Base-by-base conservation (phyloP, 2,329 filamentous ascomycete genomes). In the Ophiocordyceps unilateralis region DNA sequence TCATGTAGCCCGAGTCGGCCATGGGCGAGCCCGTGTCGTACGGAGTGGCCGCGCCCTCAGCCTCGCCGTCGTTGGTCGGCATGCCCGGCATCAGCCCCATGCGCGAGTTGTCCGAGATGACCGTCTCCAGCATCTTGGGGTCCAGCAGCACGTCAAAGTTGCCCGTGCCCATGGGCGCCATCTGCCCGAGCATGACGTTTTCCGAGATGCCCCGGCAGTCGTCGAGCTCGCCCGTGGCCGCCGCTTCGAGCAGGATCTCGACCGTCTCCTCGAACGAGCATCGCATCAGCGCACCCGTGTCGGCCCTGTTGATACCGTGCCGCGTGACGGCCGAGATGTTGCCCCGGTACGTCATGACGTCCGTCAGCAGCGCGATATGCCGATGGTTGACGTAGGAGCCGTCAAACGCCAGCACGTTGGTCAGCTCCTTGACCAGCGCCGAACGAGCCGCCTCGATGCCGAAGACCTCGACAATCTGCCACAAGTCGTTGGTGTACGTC, bases 261-360 rank as follows among this genome's bases (percentile, higher is more conserved):
- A 98, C 91, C 1, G 91, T 98, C 63, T 98, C 93, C 65, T 98
- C 91, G 65, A 98, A 98, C 2, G 91, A 98, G 71, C 93, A 98
- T 61, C 91, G 83, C 91, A 98, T 98, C 54, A 98, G 72, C 10
- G 91, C 93, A 69, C 91, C 91, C 48, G 93, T 98, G 58, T 98
- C 91, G 22, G 89, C 86, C 54, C 91, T 80, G 68, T 98, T 98
- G 68, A 98, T 98, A 66, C 91, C 91, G 59, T 98, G 91, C 64
- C 91, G 84, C 44, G 91, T 98, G 49, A 98, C 89, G 14, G 91
- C 89, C 62, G 94, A 94, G 55, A 98, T 80, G 54, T 83, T 81
- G 51, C 91, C 91, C 55, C 91, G 78, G 55, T 93, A 87, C 23
- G 88, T 95, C 91, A 98, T 98, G 49, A 98, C 86, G 65, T 98